phyloP scores from a whole-genome alignment of 176 grass and related monocot genomes.

The Leersia perrieri region DNA sequence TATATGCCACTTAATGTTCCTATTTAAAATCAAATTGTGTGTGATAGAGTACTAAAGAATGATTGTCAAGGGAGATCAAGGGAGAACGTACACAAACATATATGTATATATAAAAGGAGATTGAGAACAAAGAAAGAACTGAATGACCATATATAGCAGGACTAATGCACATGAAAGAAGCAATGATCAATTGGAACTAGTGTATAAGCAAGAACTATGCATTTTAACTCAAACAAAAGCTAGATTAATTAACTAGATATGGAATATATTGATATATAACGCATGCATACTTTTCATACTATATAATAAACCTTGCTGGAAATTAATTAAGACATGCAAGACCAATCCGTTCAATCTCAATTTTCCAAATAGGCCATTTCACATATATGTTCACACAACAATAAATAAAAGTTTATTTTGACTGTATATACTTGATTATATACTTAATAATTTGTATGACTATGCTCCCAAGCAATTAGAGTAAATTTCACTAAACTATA shows the following conservation, averaged over 20 bases:
- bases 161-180: background rate
- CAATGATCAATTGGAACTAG: background rate
- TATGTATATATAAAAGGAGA: too few relatives aligned
- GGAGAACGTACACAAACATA: too few relatives aligned
- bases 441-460: background rate
- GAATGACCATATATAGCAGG: background rate
- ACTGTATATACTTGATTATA: background rate
- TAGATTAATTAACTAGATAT: background rate
- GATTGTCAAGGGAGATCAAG: background rate
- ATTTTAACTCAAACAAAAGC: background rate
- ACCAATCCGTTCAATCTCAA: background rate
- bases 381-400: background rate
- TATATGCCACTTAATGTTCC: background rate
- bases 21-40: background rate
- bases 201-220: background rate
- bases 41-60: background rate
- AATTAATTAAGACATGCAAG: background rate
- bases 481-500: too few relatives aligned
- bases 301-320: background rate
- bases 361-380: background rate
- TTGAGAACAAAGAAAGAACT: background rate
- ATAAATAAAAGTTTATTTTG: background rate
- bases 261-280: background rate
- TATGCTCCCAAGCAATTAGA: too few relatives aligned
- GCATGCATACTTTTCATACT: background rate